Evolutionary conservation across 2,329 filamentous ascomycete genomes (phyloP).

Genomic region (Coniochaeta hoffmannii): DNA sequence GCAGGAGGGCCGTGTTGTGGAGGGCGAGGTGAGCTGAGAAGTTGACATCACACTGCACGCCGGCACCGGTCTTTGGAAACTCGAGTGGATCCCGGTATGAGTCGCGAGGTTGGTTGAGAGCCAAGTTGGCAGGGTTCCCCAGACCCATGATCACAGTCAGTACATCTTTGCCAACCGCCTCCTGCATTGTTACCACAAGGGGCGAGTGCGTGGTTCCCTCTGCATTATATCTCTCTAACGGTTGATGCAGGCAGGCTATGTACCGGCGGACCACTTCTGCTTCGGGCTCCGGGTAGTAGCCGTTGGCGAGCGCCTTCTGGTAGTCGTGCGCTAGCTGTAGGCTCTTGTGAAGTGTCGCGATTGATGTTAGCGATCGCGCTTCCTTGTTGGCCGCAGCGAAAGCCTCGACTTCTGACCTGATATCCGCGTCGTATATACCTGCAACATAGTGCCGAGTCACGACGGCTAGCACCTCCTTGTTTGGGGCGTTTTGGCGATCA

Average conservation of each 20-base stretch:
- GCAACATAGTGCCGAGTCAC: conserved; percentile 40
- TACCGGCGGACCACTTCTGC: conserved; percentile 36
- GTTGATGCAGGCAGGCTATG: conserved; percentile 35
- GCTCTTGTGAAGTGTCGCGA: conserved; percentile 43
- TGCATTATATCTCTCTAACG: conserved; percentile 3
- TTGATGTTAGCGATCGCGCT: conserved; percentile 26
- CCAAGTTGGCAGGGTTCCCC: conserved; percentile 40
- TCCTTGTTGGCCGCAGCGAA: conserved; percentile 26
- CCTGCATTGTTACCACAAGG: conserved; percentile 20
- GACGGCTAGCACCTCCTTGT: conserved; percentile 20
- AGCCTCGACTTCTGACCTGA: conserved; percentile 24
- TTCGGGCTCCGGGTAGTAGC: conserved; percentile 32
- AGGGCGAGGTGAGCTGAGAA: conserved; percentile 78
- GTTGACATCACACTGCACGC: conserved; percentile 90
- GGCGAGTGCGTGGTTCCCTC: too few relatives aligned
- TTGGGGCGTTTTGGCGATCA: conserved; percentile 12
- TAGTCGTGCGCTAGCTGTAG: conserved; percentile 50
- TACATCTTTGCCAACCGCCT: neutral
- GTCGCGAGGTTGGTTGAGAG: conserved; percentile 44
- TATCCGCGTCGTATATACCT: conserved; percentile 32
- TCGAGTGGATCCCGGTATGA: conserved; percentile 57
- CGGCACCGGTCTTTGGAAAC: conserved; percentile 67
- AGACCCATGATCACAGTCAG: conserved; percentile 34
- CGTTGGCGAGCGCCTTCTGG: conserved; percentile 42
- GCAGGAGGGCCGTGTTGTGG: conserved; percentile 75